Base-by-base conservation (phyloP, 2,329 filamentous ascomycete genomes). In the Neofusicoccum laricinum region DNA sequence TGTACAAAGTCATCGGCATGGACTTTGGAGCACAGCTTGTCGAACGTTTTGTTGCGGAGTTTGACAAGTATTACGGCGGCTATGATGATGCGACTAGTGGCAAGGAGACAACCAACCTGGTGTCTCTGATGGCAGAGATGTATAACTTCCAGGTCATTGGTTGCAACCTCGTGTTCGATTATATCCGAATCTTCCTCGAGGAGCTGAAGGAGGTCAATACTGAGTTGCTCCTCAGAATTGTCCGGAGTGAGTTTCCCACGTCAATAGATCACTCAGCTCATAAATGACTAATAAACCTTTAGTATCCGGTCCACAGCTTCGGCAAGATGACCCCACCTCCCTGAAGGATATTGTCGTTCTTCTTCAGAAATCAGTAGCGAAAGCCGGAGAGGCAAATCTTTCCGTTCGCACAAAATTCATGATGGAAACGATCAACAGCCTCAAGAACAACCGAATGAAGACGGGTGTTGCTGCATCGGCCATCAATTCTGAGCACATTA, bases 321-420 rank as follows among this genome's bases (percentile, higher is more conserved):
- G 95, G 58, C 89, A 92, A 70, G 95, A 99, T 67, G 94, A 99
- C 69, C 90, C 94, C 0, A 88, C 91, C 40, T 84, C 94, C 0
- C 80, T 99, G 57, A 97, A 96, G 75, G 92, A 96, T 67, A 95
- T 99, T 67, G 89, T 97, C 5, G 81, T 89, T 11, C 83, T 92
- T 57, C 85, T 98, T 65, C 91, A 92, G 68, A 88, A 89, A 21
- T 87, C 89, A 1, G 85, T 93, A 2, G 81, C 86, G 0, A 88
- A 86, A 66, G 80, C 84, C 40, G 91, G 90, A 4, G 87, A 91
- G 70, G 81, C 81, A 12, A 90, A 88, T 19, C 81, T 97, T 32
- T 94, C 93, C 1, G 91, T 93, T 10, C 88, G 95, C 64, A 97
- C 94, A 1, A 96, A 91, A 69, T 97, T 97, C 78, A 98, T 98